Evolutionary conservation across 1,284 basidiomycete genomes (phyloP).

Genomic region (Moesziomyces globuligerus): DNA sequence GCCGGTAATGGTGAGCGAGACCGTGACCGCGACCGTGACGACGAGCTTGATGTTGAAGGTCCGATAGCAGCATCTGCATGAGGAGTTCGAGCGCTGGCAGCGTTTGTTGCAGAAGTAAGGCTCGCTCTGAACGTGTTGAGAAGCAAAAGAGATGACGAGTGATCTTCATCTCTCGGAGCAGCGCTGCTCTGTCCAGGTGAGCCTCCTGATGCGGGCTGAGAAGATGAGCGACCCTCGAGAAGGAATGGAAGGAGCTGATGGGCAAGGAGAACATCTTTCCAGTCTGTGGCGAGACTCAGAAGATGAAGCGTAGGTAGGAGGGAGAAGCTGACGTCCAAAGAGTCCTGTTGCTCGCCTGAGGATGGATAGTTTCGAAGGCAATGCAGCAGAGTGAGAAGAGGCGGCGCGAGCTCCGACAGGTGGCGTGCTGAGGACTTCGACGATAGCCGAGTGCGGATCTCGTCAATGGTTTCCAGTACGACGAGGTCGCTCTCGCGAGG

Average conservation of each 20-base stretch:
- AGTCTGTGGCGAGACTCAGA: slow-evolving; percentile 25
- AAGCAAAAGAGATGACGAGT: slow-evolving; percentile 36
- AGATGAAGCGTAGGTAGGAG: slow-evolving; percentile 46
- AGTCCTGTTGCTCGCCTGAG: neutral
- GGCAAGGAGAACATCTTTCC: slow-evolving; percentile 35
- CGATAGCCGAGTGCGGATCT: slow-evolving; percentile 16
- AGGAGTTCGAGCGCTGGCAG: too few species aligned
- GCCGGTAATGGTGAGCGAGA: slow-evolving; percentile 8
- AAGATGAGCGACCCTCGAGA: slow-evolving; percentile 7
- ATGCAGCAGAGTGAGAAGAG: slow-evolving; percentile 38
- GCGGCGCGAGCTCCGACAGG: slow-evolving; percentile 14
- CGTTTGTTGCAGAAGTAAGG: slow-evolving; percentile 14
- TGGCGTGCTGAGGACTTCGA: slow-evolving; percentile 15
- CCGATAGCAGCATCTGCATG: neutral
- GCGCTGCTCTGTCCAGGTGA: neutral
- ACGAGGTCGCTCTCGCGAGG: slow-evolving; percentile 13
- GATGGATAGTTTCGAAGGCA: slow-evolving; percentile 31
- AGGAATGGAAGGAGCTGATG: slow-evolving; percentile 31
- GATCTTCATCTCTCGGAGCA: neutral
- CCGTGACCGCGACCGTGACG: slow-evolving; percentile 4
- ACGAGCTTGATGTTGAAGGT: neutral
- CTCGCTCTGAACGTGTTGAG: slow-evolving; percentile 43
- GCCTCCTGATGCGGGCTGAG: slow-evolving; percentile 4
- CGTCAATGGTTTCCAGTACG: slow-evolving; percentile 19
- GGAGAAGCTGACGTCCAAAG: slow-evolving; percentile 33